Base-by-base conservation (phyloP, 2,329 filamentous ascomycete genomes). In the Sporothrix globosa region DNA sequence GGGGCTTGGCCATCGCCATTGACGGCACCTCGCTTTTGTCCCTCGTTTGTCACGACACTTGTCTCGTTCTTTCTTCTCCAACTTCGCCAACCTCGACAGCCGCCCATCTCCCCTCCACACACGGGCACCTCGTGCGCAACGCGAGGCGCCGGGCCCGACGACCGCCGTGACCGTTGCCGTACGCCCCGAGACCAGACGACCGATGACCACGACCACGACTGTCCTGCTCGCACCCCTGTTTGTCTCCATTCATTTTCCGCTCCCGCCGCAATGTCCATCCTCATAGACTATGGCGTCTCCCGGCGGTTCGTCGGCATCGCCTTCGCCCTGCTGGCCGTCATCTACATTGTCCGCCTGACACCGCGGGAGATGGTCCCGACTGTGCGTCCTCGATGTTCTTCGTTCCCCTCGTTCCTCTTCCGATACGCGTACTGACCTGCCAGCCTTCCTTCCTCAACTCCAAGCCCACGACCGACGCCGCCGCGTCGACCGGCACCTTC, bases 311-410 rank as follows among this genome's bases (percentile, higher is more conserved):
- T 70, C 21, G 41, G 13, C 65, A 68, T 72, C 24, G 73, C 73
- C 48, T 21, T 72, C 5, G 50, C 65, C 24, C 48, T 73, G 3
- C 53, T 74, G 52, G 69, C 69, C 24, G 4, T 74, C 41, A 72
- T 74, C 54, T 74, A 74, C 69, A 54, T 73, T 17, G 60, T 74
- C 19, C 60, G 67, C n/a, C 58, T 74, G 24, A 72, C 65, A n/a
- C 72, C 73, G 5, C 52, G 21, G 4, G 72, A 74, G 2, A 54
- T 68, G 17, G 72, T 73, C 2, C 19, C 68, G 3, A 67, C 54
- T 27, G 70, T 74, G 46, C 17, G 71, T 72, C 6, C 13, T 41
- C 53, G 9, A 30, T 60, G 21, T 44, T 13, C 52, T 19, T 48
- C 7, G 21, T 11, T 14, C 4, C 14, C 11, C 7, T 21, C 10